A percentile compares a stretch with the other conserved stretches of the same genome.
phyloP scores from a whole-genome alignment of 345 rosid genomes.

The Ailanthus altissimus region DNA sequence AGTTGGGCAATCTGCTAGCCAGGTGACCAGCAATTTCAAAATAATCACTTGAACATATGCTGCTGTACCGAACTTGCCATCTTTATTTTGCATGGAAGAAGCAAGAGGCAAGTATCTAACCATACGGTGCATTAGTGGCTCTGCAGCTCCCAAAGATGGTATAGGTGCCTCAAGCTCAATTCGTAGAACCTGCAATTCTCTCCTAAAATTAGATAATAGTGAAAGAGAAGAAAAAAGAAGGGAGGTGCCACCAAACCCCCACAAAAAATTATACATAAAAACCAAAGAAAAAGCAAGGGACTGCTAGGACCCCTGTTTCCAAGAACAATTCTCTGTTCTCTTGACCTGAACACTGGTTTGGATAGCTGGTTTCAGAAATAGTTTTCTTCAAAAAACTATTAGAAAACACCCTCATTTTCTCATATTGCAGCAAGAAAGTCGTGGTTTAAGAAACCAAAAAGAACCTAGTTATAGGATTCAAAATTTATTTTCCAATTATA shows the following conservation, averaged over 20 bases:
- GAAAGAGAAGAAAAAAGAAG: not conserved
- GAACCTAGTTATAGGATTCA: not conserved
- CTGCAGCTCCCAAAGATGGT: slow-evolving; percentile 79
- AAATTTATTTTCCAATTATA: not conserved
- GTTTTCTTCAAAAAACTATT: not conserved
- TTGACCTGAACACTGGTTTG: not conserved
- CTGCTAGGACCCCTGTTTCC: not conserved
- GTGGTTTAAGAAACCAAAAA: not conserved
- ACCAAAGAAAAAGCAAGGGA: not conserved
- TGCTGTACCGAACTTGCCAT: slow-evolving; percentile 52
- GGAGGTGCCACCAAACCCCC: not conserved
- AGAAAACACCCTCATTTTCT: not conserved
- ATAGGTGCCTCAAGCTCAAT: slow-evolving; percentile 77
- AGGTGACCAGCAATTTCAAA: slow-evolving; percentile 83
- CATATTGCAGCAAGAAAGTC: not conserved
- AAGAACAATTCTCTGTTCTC: not conserved
- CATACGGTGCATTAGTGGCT: slow-evolving; percentile 84
- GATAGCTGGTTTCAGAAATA: not conserved
- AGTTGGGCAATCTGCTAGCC: slow-evolving; percentile 80
- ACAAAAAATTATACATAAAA: not conserved
- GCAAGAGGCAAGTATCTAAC: slow-evolving; percentile 90
- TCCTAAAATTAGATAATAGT: slow-evolving; percentile 12
- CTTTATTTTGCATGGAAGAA: slow-evolving; percentile 72
- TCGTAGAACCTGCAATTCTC: slow-evolving; percentile 56
- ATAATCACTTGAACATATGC: slow-evolving; percentile 72